Conservation (phyloP, 345 rosid species). For the Brassica incana region DNA sequence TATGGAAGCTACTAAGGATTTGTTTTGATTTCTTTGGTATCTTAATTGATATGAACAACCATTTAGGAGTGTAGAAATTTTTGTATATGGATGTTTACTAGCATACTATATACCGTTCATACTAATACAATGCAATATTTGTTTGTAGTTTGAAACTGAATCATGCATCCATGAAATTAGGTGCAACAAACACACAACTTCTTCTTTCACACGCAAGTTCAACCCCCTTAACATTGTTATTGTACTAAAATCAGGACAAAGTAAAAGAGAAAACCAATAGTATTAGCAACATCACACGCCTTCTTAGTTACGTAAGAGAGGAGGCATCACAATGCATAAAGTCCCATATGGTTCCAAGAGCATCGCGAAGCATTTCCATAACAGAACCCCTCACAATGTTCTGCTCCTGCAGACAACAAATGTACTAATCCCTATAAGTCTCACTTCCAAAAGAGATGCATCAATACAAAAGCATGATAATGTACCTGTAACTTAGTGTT, state of each 20-base stretch:
- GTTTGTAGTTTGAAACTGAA: background rate
- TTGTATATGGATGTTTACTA: too few relatives aligned
- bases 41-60: too few relatives aligned
- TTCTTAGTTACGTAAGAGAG: background rate
- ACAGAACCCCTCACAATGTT: slow-evolving; percentile 12
- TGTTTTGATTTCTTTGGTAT: too few relatives aligned
- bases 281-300: background rate
- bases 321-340: slow-evolving; percentile 20
- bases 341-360: slow-evolving; percentile 32
- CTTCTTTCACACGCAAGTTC: background rate
- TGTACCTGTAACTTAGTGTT: slow-evolving; percentile 41
- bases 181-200: background rate
- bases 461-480: background rate
- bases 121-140: background rate
- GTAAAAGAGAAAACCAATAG: background rate
- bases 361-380: slow-evolving; percentile 25
- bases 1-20: too few relatives aligned
- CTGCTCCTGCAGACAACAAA: slow-evolving; percentile 26
- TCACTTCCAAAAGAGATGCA: slow-evolving; percentile 1
- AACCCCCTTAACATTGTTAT: background rate
- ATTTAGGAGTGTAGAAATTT: too few relatives aligned
- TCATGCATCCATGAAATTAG: background rate
- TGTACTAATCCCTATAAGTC: background rate
- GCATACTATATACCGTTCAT: too few relatives aligned
- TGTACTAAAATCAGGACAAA: background rate